A percentile compares a stretch with the other conserved stretches of the same genome.
Conservation (phyloP, 352 stramenopile genomes). For the Globisporangium barbulae region DNA sequence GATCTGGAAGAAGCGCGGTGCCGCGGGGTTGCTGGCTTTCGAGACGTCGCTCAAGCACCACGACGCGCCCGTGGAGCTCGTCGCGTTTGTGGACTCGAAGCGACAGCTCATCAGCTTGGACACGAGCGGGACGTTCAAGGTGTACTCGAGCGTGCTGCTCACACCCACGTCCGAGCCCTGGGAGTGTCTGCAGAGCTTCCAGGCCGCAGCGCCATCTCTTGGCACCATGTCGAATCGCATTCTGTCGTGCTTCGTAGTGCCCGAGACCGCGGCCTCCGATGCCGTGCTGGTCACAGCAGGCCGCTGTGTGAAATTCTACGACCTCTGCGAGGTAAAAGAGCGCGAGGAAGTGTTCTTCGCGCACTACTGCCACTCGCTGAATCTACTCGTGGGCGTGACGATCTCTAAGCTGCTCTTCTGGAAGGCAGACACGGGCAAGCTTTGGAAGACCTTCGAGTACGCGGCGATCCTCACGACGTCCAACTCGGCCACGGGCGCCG, state of each 20-base stretch:
- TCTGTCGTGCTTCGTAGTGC: constrained; percentile 28
- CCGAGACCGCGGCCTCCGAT: constrained; percentile 44
- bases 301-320: constrained; percentile 44
- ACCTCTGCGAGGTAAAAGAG: constrained; percentile 52
- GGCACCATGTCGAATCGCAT: constrained; percentile 6
- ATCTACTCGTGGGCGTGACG: constrained; percentile 56
- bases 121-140: constrained; percentile 32
- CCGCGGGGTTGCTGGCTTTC: constrained; percentile 22
- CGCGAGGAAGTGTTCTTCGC: constrained; percentile 66
- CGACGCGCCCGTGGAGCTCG: constrained; percentile 33
- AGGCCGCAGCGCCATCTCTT: constrained; percentile 14
- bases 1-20: constrained; percentile 41
- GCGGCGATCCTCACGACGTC: constrained; percentile 27
- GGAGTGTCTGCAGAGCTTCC: constrained; percentile 47
- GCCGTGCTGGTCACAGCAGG: constrained; percentile 50
- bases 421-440: constrained; percentile 43
- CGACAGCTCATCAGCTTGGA: constrained; percentile 60
- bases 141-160: constrained; percentile 47
- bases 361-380: constrained; percentile 50
- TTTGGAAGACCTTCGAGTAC: constrained; percentile 59
- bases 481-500: not conserved
- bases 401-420: constrained; percentile 56
- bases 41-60: constrained; percentile 39
- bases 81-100: constrained; percentile 56
- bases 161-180: constrained; percentile 43